Conservation (phyloP, 2,329 filamentous ascomycete species). For the Xylariaceae sp. region DNA sequence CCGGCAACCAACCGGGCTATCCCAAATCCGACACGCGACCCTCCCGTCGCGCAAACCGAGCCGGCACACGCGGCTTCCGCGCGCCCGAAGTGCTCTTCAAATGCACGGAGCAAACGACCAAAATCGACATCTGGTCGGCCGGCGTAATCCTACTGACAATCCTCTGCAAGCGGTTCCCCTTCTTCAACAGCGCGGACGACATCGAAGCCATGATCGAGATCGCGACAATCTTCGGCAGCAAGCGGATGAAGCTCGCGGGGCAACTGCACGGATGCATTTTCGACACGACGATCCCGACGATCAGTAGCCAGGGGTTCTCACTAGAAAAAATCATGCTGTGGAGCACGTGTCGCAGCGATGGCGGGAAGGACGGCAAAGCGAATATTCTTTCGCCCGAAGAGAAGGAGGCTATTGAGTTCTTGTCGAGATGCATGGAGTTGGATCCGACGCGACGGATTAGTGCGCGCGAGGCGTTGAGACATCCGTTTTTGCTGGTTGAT, state of each 20-base stretch:
- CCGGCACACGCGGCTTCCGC: constrained; percentile 90
- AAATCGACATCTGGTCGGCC: constrained; percentile 95
- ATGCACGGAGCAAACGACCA: constrained; percentile 88
- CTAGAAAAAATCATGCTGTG: constrained; percentile 93
- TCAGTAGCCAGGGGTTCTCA: constrained; percentile 77
- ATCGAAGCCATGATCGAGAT: constrained; percentile 98
- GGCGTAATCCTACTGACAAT: constrained; percentile 97
- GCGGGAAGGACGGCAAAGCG: constrained; percentile 46
- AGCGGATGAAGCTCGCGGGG: constrained; percentile 76
- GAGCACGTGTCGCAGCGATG: constrained; percentile 74
- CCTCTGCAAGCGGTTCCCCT: constrained; percentile 85
- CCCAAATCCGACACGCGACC: constrained; percentile 86
- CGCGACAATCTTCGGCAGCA: constrained; percentile 84
- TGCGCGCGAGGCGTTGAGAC: constrained; percentile 65
- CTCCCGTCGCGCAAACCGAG: constrained; percentile 85
- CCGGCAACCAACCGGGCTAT: constrained; percentile 59
- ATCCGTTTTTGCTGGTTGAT: constrained; percentile 58
- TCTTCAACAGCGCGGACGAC: constrained; percentile 98
- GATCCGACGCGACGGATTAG: constrained; percentile 70
- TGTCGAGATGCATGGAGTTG: constrained; percentile 67
- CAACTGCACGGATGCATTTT: constrained; percentile 85
- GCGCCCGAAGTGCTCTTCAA: constrained; percentile 96
- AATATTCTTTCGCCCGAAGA: constrained; percentile 60
- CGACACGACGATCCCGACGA: constrained; percentile 86
- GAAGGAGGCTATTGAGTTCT: constrained; percentile 65